Conservation (phyloP, 106 monocot species). For the Dioscorea dumetorum region DNA sequence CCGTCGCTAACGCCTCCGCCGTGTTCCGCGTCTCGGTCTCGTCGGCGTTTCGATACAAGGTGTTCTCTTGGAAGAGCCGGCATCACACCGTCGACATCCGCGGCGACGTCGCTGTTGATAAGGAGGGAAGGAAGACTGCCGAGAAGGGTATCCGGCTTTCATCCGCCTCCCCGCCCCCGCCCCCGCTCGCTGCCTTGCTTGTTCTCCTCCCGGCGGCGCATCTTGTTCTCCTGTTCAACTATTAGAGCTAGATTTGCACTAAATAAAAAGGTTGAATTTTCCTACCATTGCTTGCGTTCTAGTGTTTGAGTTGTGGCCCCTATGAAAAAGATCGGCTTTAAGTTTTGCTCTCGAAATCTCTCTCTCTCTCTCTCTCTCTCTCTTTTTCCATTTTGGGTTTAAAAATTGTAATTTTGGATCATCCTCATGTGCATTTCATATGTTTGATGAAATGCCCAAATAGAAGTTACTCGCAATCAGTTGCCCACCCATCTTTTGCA, state of each 20-base stretch:
- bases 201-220: not conserved
- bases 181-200: not conserved
- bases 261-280: not conserved
- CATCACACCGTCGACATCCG: constrained; percentile 1
- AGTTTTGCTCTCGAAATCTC: not conserved
- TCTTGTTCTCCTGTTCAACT: not conserved
- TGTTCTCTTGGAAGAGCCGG: not conserved
- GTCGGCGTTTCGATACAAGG: constrained; percentile 16
- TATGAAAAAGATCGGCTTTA: not conserved
- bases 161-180: constrained; percentile 1
- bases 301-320: no score
- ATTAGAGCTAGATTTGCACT: not conserved
- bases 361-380: not conserved
- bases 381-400: not conserved
- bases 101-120: not conserved
- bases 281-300: no score
- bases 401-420: not conserved
- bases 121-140: constrained; percentile 8
- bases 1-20: constrained; percentile 7
- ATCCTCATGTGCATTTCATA: not conserved
- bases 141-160: constrained; percentile 13
- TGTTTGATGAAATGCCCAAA: not conserved
- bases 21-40: constrained; percentile 7
- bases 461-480: not conserved
- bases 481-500: not conserved